Percentiles rank a stretch among this genome's conserved stretches.
Conservation (phyloP, 768 basidiomycete species). For the Heimioporus sp. region DNA sequence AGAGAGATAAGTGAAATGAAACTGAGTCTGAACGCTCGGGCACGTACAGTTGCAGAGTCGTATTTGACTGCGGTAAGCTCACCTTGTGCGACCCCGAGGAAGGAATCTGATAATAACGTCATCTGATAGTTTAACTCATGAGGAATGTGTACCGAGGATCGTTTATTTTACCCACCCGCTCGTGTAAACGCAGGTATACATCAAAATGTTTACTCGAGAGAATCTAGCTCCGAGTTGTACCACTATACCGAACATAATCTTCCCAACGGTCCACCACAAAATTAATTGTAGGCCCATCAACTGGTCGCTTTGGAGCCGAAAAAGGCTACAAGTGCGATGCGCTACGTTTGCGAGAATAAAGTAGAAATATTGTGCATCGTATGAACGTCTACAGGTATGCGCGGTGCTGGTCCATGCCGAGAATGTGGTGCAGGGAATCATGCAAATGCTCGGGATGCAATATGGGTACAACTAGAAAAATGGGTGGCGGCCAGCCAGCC, state of each 20-base stretch:
- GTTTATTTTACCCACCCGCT: conserved; percentile 12
- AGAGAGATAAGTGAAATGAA: conserved; percentile 99
- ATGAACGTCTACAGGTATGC: conserved; percentile 21
- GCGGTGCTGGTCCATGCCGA: conserved; percentile 23
- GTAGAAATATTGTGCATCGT: conserved; percentile 16
- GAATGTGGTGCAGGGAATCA: conserved; percentile 19
- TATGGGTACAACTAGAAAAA: conserved; percentile 15
- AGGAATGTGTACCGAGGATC: conserved; percentile 3
- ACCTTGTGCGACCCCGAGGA: not conserved
- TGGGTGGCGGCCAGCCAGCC: not conserved
- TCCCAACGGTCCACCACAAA: not conserved
- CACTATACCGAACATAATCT: conserved; percentile 8
- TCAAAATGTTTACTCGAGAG: conserved; percentile 9
- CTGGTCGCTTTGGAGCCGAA: conserved; percentile 9
- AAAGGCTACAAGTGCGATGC: conserved; percentile 14
- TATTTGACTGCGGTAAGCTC: conserved; percentile 83
- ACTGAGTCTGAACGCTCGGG: conserved; percentile 91
- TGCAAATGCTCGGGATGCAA: conserved; percentile 26
- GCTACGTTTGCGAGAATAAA: conserved; percentile 22
- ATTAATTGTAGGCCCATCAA: conserved; percentile 4
- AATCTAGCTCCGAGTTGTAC: conserved; percentile 14
- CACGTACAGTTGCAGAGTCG: conserved; percentile 95
- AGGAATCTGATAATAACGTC: conserved; percentile 3
- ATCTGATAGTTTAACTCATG: conserved; percentile 25
- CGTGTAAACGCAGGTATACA: conserved; percentile 19